Evolutionary conservation across 768 basidiomycete genomes (phyloP), one percentile per base, ranked within the genome.

Genomic region (Auriscalpium orientale): DNA sequence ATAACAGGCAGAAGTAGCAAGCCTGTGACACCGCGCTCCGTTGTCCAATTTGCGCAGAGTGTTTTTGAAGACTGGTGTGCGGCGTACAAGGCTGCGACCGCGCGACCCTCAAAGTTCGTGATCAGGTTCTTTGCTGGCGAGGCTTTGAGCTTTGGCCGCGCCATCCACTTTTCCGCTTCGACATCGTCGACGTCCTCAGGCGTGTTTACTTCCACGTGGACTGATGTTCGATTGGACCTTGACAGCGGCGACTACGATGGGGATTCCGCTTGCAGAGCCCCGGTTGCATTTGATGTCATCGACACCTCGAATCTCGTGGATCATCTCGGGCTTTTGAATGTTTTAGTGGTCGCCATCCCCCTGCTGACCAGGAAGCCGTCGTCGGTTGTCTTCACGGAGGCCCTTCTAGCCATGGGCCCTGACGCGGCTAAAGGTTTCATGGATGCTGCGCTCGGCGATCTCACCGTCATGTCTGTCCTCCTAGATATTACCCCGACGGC

Each of bases 221-320:
- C 71, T 10, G 63, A 64, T 1, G 49, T 65, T 0, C 61, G 64
- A 36, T 68, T 77, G 35, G 45, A 56, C 21, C 65, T 80, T 8
- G 63, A 70, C 45, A 51, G 58, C 11, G 51, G 38, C 16, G 37
- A 43, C 22, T 44, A 53, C 3, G 65, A 59, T 10, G 71, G 73
- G 50, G 76, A 77, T 58, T 51, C 53, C 8, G 34, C 43, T 5
- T 22, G 47, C 12, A 21, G 54, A 2, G 69, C 70, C 5, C 77
- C 78, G 1, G 36, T 65, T 9, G 47, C 55, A 2, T 81, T 80
- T 60, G 68, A 75, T 56, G 68, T 77, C 53, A 75, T 81, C 37
- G 78, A 81, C 36, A 75, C 79, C 0, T 80, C 79, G 18, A 79
- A 80, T 56, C 66, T 81, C 28, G 58, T 66, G 1, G 79, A 81